phyloP scores from a whole-genome alignment of 179 eudicot genomes.

The Beta corolliflora region DNA sequence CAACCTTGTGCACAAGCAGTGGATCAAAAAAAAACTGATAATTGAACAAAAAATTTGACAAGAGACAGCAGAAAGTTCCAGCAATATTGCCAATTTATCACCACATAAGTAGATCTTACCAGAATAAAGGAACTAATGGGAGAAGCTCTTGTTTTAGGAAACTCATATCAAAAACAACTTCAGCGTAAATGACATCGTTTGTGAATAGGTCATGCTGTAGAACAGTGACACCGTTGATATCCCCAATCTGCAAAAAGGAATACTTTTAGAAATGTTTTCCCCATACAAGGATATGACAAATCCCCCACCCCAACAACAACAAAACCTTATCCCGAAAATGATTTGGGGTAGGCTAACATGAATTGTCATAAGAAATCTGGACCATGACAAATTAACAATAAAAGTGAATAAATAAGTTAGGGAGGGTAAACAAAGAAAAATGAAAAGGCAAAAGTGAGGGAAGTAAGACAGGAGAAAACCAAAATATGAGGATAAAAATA shows the following conservation, averaged over 20 bases:
- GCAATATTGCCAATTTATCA: background rate
- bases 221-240: conserved; percentile 74
- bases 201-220: conserved; percentile 96
- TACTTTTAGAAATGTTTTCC: conserved; percentile 16
- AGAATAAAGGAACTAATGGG: conserved; percentile 83
- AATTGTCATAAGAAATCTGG: too few species aligned
- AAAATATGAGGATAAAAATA: too few species aligned
- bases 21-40: background rate
- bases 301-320: background rate
- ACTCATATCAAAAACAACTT: conserved; percentile 87
- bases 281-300: background rate
- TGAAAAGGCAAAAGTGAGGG: too few species aligned
- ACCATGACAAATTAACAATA: too few species aligned
- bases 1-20: background rate
- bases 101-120: conserved; percentile 52
- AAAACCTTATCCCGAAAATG: too few species aligned
- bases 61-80: conserved; percentile 1
- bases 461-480: too few species aligned
- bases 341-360: too few species aligned
- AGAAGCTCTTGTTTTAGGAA: conserved; percentile 86
- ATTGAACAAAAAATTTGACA: background rate
- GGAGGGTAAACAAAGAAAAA: too few species aligned
- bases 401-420: too few species aligned
- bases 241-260: conserved; percentile 61
- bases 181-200: conserved; percentile 85